These are phyloP conservation scores for Neohortaea acidophila DNA, from an alignment of 495 filamentous ascomycete genomes.

Conservation along the genomic window DNA sequence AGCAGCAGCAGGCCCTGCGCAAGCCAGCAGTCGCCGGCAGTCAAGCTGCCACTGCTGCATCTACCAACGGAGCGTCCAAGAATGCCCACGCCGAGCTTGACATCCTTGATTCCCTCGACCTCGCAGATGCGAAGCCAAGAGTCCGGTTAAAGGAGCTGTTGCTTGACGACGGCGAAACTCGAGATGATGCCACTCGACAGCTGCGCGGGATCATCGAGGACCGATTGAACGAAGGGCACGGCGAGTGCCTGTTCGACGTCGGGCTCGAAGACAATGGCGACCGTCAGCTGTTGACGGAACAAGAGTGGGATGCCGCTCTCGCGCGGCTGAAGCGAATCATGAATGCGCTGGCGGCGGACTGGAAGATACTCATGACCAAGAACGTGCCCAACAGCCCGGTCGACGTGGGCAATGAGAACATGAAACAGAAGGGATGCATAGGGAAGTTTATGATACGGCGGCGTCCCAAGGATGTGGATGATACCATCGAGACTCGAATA, in stretches of 20 bases:
- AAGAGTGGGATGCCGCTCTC: slow-evolving; percentile 67
- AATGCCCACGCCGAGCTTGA: slow-evolving; percentile 84
- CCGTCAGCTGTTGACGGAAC: slow-evolving; percentile 64
- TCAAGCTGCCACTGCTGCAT: slow-evolving; percentile 22
- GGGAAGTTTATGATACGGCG: slow-evolving; percentile 77
- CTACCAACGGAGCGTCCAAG: slow-evolving; percentile 23
- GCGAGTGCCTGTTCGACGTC: slow-evolving; percentile 82
- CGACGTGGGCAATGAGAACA: slow-evolving; percentile 37
- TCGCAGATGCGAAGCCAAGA: slow-evolving; percentile 57
- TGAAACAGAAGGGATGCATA: slow-evolving; percentile 53
- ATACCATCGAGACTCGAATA: slow-evolving; percentile 89
- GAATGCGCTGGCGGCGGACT: slow-evolving; percentile 52
- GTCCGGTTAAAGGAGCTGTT: slow-evolving; percentile 64
- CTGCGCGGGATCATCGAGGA: slow-evolving; percentile 46
- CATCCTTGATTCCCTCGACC: slow-evolving; percentile 72
- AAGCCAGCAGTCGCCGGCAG: slow-evolving; percentile 22
- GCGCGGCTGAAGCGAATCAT: slow-evolving; percentile 51
- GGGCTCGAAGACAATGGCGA: slow-evolving; percentile 88
- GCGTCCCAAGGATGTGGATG: slow-evolving; percentile 56
- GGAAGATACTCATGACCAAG: slow-evolving; percentile 66
- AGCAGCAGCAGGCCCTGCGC: slow-evolving; percentile 68
- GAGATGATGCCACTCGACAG: slow-evolving; percentile 43
- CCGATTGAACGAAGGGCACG: slow-evolving; percentile 70
- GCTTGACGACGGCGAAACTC: slow-evolving; percentile 44
- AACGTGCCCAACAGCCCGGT: slow-evolving; percentile 74